A percentile compares a stretch with the other conserved stretches of the same genome.
These are phyloP conservation scores for Lodderomyces pseudojiufengensis DNA, from an alignment of 1,139 yeast species.

Conservation along the genomic window DNA sequence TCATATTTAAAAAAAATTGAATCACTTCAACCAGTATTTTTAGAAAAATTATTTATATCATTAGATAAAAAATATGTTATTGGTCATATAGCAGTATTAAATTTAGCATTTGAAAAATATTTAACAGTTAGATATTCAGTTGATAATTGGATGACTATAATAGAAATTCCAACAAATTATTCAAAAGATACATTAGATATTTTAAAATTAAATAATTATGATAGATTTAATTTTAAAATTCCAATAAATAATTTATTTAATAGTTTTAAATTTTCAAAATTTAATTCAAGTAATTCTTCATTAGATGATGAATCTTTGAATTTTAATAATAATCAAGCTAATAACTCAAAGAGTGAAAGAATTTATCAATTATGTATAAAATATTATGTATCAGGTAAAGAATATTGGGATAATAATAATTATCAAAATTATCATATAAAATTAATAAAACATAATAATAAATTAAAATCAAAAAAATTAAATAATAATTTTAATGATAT, in stretches of 20 bases:
- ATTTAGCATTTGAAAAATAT: slow-evolving; percentile 60
- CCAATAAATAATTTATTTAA: slow-evolving; percentile 40
- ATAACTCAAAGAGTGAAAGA: slow-evolving; percentile 14
- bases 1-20: slow-evolving; percentile 38
- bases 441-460: slow-evolving; percentile 27
- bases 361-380: slow-evolving; percentile 54
- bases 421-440: slow-evolving; percentile 54
- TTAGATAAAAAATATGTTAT: slow-evolving; percentile 53
- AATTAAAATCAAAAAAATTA: too few relatives aligned
- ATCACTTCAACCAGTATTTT: slow-evolving; percentile 46
- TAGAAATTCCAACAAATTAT: slow-evolving; percentile 64
- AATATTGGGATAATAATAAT: slow-evolving; percentile 77
- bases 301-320: slow-evolving; percentile 9
- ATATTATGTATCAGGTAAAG: slow-evolving; percentile 47
- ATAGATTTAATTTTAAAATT: slow-evolving; percentile 55
- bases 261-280: slow-evolving; percentile 20
- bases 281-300: slow-evolving; percentile 8
- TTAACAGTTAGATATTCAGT: slow-evolving; percentile 63
- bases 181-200: slow-evolving; percentile 57
- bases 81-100: slow-evolving; percentile 74
- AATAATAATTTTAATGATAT: too few relatives aligned
- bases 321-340: background rate
- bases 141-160: slow-evolving; percentile 70
- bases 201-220: slow-evolving; percentile 49
- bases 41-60: slow-evolving; percentile 63